Evolutionary conservation across 345 rosid genomes (phyloP), one percentile per base, ranked within the genome.

Genomic region (Melaleuca quinquenervia): DNA sequence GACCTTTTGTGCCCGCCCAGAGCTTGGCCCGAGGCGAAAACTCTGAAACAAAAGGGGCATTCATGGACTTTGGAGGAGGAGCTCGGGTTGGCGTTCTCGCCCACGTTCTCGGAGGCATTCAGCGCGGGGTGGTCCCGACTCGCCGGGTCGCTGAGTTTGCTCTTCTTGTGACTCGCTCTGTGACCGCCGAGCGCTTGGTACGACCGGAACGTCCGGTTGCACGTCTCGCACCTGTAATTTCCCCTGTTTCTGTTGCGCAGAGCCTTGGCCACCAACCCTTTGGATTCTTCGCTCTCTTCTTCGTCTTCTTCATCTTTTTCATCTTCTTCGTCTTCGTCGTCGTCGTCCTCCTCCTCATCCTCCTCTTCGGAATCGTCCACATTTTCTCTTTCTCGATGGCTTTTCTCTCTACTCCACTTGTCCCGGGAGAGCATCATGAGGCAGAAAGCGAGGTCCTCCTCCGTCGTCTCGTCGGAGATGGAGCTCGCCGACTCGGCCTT

Each of bases 1-100:
- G 99, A 94, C 91, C 99, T 91, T 84, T 97, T 97, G 85, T 97
- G 99, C 22, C 99, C 99, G 29, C 99, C 99, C 27, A 97, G 93
- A 2, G 99, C 99, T 93, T 97, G 99, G 49, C 99, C 99, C 2
- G 99, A 96, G 7, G 94, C 85, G 82, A 97, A 97, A 36, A 94
- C 96, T 89, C 96, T 91, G 6, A 90, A 86, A 91, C 99, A 97
- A 82, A 92, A 94, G 3, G 98, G 98, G 83, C 99, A 97, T 90
- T 94, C 92, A 52, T 96, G 96, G 83, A 91, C 86, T 92, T 93
- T 96, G 88, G 90, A 91, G 52, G 82, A 89, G 16, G 64, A 41
- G 32, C 22, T 64, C 44, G 44, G 82, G 36, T 86, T 82, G 44
- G 90, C 88, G 82, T 80, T 92, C 48, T 87, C 94, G 86, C 90